A percentile compares a stretch with the other conserved stretches of the same genome.
Evolutionary conservation across 2,329 filamentous ascomycete species (phyloP).

Genomic region (Trichoderma atrobrunneum): DNA sequence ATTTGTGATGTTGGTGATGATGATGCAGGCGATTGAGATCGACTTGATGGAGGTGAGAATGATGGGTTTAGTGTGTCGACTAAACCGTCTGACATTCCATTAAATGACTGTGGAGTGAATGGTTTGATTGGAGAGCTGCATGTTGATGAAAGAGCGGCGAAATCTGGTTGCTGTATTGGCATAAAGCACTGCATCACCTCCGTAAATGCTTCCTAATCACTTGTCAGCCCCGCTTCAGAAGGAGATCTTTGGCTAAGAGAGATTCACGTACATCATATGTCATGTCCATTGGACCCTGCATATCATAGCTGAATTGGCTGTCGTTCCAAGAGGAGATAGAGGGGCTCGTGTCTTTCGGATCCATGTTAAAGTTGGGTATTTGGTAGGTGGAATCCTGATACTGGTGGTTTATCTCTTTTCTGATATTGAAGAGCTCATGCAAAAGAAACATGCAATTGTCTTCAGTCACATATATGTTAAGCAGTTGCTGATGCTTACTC

Average conservation of each 20-base stretch:
- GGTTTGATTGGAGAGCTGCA: neutral
- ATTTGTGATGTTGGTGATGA: neutral
- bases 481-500: neutral
- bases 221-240: neutral
- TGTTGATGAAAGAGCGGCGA: neutral
- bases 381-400: neutral
- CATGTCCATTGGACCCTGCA: neutral
- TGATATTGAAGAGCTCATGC: neutral
- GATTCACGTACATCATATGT: neutral
- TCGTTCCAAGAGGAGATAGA: neutral
- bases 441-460: neutral
- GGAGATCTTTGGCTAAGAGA: neutral
- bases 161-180: neutral
- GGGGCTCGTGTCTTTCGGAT: neutral
- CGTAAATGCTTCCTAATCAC: neutral
- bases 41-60: neutral
- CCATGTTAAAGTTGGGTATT: neutral
- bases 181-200: neutral
- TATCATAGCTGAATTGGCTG: neutral
- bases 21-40: neutral
- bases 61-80: neutral
- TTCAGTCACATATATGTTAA: neutral
- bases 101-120: neutral
- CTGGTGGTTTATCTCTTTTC: neutral
- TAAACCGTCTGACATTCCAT: neutral